phyloP scores from a whole-genome alignment of 192 early-diverging fungal species.

The Allomyces macrogynus region DNA sequence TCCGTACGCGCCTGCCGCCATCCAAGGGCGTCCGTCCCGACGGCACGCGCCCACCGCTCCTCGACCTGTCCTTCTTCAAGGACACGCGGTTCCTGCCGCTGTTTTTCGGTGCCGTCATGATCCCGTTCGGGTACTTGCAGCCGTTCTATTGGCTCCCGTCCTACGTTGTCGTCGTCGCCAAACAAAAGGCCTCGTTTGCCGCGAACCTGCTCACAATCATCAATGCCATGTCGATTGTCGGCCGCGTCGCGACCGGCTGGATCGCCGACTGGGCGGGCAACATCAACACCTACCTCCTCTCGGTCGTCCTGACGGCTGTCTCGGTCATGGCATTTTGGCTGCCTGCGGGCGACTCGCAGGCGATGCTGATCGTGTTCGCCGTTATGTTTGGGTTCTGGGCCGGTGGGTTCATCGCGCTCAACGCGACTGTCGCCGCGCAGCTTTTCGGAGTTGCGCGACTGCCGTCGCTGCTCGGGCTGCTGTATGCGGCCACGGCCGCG shows the following conservation, averaged over 20 bases:
- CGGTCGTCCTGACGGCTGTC: conserved; percentile 4
- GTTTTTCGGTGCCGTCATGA: conserved; percentile 13
- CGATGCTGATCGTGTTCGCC: conserved; percentile 16
- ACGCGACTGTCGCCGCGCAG: conserved; percentile 11
- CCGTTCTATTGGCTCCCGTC: conserved; percentile 23
- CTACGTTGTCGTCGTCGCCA: conserved; percentile 5
- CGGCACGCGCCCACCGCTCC: conserved; percentile 1
- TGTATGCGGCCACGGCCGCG: neutral
- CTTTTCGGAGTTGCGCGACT: conserved; percentile 10
- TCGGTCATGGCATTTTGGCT: conserved; percentile 21
- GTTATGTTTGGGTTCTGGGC: conserved; percentile 14
- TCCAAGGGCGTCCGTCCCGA: neutral
- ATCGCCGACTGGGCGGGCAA: conserved; percentile 15
- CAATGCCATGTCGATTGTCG: conserved; percentile 9
- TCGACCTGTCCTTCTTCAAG: conserved; percentile 16
- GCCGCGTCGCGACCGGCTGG: conserved; percentile 7
- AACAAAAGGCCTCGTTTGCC: conserved; percentile 3
- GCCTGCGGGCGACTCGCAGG: conserved; percentile 12
- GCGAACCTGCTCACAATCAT: conserved; percentile 23
- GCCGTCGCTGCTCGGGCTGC: neutral
- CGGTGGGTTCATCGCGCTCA: conserved; percentile 24
- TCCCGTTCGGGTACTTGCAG: conserved; percentile 21
- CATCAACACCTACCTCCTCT: conserved; percentile 10
- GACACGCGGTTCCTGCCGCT: conserved; percentile 16
- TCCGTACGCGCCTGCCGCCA: neutral